Conservation (phyloP, 148 eudicot species). For the Vaccinium vitisidaea region DNA sequence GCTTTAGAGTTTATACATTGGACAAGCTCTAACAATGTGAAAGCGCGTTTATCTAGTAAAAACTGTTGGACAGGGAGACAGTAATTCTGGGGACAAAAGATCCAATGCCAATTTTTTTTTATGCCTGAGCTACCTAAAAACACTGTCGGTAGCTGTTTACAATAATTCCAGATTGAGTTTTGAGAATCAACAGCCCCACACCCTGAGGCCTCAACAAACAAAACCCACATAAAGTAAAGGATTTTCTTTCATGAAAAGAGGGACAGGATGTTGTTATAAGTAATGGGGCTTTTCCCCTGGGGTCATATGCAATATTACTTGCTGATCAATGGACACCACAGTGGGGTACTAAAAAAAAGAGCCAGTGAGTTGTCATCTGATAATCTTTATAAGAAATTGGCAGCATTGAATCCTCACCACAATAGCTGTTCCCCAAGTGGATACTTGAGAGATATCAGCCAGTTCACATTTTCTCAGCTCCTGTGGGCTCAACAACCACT, state of each 20-base stretch:
- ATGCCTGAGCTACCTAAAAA: background rate
- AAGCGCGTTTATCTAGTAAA: no score
- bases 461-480: constrained; percentile 12
- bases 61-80: background rate
- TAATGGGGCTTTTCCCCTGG: constrained; percentile 13
- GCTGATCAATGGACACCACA: constrained; percentile 19
- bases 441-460: constrained; percentile 20
- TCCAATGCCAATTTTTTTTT: background rate
- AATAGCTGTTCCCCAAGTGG: constrained; percentile 23
- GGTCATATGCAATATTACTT: constrained; percentile 14
- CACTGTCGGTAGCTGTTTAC: background rate
- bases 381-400: constrained; percentile 9
- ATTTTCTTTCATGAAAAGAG: constrained; percentile 6
- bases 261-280: constrained; percentile 15
- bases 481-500: constrained; percentile 14
- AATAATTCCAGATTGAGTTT: constrained; percentile 8
- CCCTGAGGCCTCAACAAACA: background rate
- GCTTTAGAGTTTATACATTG: no score
- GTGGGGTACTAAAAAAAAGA: constrained; percentile 34
- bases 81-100: constrained; percentile 3
- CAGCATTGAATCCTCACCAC: constrained; percentile 16
- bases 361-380: constrained; percentile 33
- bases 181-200: background rate
- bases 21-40: no score
- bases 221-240: constrained; percentile 3